Conservation (phyloP, 768 basidiomycete species). For the Hericium erinaceus region DNA sequence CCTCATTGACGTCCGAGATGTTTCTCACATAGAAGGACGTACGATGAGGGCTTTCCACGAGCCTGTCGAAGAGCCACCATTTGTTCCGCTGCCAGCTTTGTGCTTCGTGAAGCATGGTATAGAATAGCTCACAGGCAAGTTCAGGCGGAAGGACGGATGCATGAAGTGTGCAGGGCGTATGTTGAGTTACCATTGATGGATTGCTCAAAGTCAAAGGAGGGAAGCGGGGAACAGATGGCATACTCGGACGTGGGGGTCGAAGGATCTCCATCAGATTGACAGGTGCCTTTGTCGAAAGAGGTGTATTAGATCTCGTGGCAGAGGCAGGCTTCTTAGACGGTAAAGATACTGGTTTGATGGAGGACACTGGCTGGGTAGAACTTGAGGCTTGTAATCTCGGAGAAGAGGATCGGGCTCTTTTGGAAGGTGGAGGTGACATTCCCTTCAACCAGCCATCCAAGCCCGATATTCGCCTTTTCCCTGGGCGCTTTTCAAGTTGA, state of each 20-base stretch:
- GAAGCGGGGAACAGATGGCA: constrained; percentile 25
- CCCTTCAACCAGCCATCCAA: constrained; percentile 47
- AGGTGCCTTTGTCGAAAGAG: constrained; percentile 2
- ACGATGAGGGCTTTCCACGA: constrained; percentile 81
- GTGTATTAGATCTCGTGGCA: background rate
- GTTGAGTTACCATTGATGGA: constrained; percentile 52
- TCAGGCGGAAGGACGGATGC: constrained; percentile 59
- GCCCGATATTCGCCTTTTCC: constrained; percentile 35
- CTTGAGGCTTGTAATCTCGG: background rate
- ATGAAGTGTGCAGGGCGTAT: constrained; percentile 74
- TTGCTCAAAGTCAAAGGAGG: constrained; percentile 56
- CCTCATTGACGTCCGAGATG: constrained; percentile 15
- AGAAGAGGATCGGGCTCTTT: background rate
- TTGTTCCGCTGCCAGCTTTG: constrained; percentile 60
- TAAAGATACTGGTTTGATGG: background rate
- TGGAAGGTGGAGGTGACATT: constrained; percentile 12
- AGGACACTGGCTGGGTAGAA: background rate
- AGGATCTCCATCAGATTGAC: constrained; percentile 12
- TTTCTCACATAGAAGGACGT: constrained; percentile 67
- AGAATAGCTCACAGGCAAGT: constrained; percentile 67
- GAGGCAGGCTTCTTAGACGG: constrained; percentile 2
- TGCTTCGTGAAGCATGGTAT: constrained; percentile 58
- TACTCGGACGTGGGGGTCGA: constrained; percentile 6
- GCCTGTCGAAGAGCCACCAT: constrained; percentile 77
- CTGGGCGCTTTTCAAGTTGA: background rate